Base-by-base conservation (phyloP, 306 rosid species). In the Citrullus colocynthis region DNA sequence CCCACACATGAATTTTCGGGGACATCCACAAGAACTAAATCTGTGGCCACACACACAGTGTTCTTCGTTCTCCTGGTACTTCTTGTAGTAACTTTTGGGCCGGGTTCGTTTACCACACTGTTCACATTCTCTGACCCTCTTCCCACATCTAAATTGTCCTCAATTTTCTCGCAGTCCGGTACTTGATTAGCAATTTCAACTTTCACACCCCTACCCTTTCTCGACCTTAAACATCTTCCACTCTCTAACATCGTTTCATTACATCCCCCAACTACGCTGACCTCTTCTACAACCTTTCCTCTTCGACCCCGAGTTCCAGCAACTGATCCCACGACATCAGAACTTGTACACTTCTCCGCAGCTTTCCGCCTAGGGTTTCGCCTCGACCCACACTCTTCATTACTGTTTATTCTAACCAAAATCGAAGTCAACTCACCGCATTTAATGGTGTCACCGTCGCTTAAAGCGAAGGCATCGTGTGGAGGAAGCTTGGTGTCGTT, bases 401-500 rank as follows among this genome's bases (percentile, higher is more conserved):
- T 18, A 58, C 63, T 14, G 32, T 44, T 56, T 30, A 91, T 76
- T 65, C 54, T 58, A 24, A 93, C 85, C 20, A 60, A 74, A 42
- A 94, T 82, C 41, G 94, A 86, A 2, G 93, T 91, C 49, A 1
- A 36, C 78, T 94, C 96, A 1, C 97, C 95, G 78, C 91, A 78
- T 78, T 91, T 89, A 81, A 94, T 78, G 61, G 71, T 37, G 73
- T 90, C 89, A 12, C 85, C 91, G 49, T 88, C 78, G 55, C 18
- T 51, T 28, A 94, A 84, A 18, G 66, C 49, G 78, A 87, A 60
- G 6, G 93, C 84, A 3, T 72, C 60, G 44, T 78, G 12, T 0
- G 97, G 90, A 2, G 80, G 72, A 49, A 94, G 32, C 1, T 32
- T 42, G 39, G 78, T 37, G 18, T 41, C 86, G 62, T 94, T 85